Base-by-base conservation (phyloP, 495 filamentous ascomycete species). In the Chaetomium tenue region DNA sequence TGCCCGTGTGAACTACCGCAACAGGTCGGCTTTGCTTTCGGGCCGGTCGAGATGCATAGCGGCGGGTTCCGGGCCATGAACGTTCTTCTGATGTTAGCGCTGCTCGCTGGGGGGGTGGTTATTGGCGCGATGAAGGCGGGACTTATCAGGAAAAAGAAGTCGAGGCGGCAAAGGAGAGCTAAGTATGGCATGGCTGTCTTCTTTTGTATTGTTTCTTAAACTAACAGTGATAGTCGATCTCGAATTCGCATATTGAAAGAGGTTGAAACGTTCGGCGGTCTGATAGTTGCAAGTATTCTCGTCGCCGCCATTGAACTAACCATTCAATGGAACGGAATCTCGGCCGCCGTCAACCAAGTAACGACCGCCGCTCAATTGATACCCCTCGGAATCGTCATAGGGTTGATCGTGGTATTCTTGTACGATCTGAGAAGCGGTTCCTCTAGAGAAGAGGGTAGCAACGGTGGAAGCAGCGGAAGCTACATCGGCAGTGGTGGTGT, bases 301-400 rank as follows among this genome's bases (percentile, higher is more conserved):
- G 67, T 77, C 23, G 52, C 67, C 12, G 79, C 75, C 15, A 72
- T 72, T 25, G 79, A 81, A 61, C 68, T 78, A 5, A 74, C 76
- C 4, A 76, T 81, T 37, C 16, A 50, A 7, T 81, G 77, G 76
- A 76, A 81, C 68, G 50, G 56, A 20, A 68, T 75, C 55, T 55
- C 64, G 0, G 15, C 50, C 15, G 64, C 23, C 16, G 58, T 64
- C 51, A 69, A 72, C 50, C 64, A 68, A 8, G 69, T 75, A 9
- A 68, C 64, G 20, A 67, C 71, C 0, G 68, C 72, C 0, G 72
- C 72, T 0, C 78, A 81, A 42, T 67, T 75, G 0, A 77, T 80
- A 12, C 78, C 77, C 0, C 70, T 80, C 6, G 39, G 77, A 5
- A 64, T 79, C 30, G 72, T 66, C 42, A 33, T 66, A 8, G 55